A percentile compares a stretch with the other conserved stretches of the same genome.
phyloP scores from a whole-genome alignment of 139 green algal genomes.

The Deuterostichococcus epilithicus region DNA sequence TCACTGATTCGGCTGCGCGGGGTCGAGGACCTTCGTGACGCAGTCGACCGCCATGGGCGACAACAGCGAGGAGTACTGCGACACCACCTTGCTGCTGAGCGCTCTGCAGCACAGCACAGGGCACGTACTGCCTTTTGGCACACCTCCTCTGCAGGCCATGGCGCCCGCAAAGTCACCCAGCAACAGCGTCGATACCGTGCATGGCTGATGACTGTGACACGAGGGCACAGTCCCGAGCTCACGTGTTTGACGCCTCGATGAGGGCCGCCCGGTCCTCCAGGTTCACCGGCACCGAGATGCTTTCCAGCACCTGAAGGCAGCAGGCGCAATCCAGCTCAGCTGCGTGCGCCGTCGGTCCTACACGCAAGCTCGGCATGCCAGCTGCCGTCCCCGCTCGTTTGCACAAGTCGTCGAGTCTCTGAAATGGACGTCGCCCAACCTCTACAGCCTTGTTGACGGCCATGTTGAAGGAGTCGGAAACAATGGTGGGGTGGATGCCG shows the following conservation, averaged over 20 bases:
- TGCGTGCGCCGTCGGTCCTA: conserved; percentile 16
- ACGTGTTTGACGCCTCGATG: conserved; percentile 91
- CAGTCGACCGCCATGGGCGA: conserved; percentile 96
- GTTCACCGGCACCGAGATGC: conserved; percentile 81
- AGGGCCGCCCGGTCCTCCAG: conserved; percentile 86
- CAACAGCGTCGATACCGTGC: not conserved
- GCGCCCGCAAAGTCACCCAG: not conserved
- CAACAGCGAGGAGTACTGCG: conserved; percentile 89
- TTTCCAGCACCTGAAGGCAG: conserved; percentile 67
- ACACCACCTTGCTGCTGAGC: conserved; percentile 92
- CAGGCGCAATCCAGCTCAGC: not conserved
- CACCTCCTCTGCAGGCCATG: not conserved
- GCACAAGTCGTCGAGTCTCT: conserved; percentile 4
- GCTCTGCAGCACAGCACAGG: conserved; percentile 45
- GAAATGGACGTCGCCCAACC: conserved; percentile 27
- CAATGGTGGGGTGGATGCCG: conserved; percentile 92
- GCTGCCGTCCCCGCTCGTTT: not conserved
- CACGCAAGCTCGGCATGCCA: not conserved
- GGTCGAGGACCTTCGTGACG: conserved; percentile 85
- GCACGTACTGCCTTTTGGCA: not conserved
- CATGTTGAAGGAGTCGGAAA: conserved; percentile 89
- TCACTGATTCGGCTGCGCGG: conserved; percentile 62
- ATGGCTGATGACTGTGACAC: not conserved
- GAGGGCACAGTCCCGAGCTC: conserved; percentile 6
- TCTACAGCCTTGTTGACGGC: conserved; percentile 78